phyloP scores from a whole-genome alignment of 129 eudicot genomes.

The Saussurea involucrata region DNA sequence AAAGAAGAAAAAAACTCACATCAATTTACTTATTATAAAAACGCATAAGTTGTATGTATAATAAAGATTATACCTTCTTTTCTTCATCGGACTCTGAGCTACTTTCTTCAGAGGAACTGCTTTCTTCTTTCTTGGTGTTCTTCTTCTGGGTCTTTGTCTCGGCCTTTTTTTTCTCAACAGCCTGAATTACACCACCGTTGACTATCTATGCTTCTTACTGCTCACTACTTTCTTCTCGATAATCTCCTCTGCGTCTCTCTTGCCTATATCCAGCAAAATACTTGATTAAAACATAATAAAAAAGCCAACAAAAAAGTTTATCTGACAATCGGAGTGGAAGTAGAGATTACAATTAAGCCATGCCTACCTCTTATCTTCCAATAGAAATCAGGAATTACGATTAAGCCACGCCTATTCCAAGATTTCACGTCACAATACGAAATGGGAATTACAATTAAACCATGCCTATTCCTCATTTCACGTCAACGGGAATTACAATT shows the following conservation, averaged over 20 bases:
- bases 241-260: conserved; percentile 36
- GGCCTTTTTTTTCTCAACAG: conserved; percentile 29
- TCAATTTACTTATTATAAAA: background rate
- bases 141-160: conserved; percentile 19
- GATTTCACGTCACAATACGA: no score
- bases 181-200: conserved; percentile 24
- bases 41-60: background rate
- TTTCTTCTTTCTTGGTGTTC: conserved; percentile 21
- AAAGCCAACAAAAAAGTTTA: background rate
- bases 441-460: no score
- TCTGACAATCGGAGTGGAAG: background rate
- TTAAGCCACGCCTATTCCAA: no score
- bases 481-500: no score
- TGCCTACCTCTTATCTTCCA: no score
- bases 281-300: background rate
- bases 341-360: no score
- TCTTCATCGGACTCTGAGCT: conserved; percentile 35
- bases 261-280: conserved; percentile 10
- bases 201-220: conserved; percentile 29
- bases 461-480: no score
- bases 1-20: background rate
- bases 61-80: conserved; percentile 17
- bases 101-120: conserved; percentile 14
- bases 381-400: no score
- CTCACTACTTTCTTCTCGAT: conserved; percentile 27